Evolutionary conservation across 768 basidiomycete species (phyloP), one percentile per base, ranked within the genome.

Genomic region (Psilocybe tampanensis): DNA sequence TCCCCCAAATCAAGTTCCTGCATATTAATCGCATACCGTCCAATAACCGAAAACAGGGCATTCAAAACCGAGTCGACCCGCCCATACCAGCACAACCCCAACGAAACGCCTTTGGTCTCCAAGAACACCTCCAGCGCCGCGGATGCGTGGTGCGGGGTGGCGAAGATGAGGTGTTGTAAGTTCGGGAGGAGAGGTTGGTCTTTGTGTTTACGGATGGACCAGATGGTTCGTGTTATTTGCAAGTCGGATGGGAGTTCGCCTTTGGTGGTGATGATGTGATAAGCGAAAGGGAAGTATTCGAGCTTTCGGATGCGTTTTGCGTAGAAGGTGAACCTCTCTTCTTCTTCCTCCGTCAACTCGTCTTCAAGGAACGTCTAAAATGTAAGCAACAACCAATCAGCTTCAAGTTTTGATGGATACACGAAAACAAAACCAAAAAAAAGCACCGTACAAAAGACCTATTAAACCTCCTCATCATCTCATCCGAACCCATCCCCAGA

Each of bases 1-100:
- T 52, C 44, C n/a, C 58, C 58, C 8, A 62, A 33, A 33, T 62
- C 61, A 17, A 62, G 58, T 47, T 62, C 61, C 36, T 56, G 43
- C 55, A 60, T 59, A 23, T 60, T 56, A 9, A 50, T 24, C 8
- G 61, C 61, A 29, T 54, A 33, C 26, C 41, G 9, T n/a, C 39
- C 44, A 26, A 62, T 60, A 2, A 47, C 41, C 1, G 33, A 47
- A 36, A 59, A 56, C 19, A n/a, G n/a, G n/a, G n/a, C n/a, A n/a
- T n/a, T n/a, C n/a, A n/a, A n/a, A 17, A 33, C 19, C 17, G 54
- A 8, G 15, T 23, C 45, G n/a, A 8, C 32, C 0, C 48, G 21
- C 17, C 49, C 43, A 24, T 44, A 54, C 61, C 58, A 59, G 11
- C 52, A 52, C 7, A 62, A 45, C 11, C 55, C 56, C 26, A 62